Conservation (phyloP, 306 rosid genomes). For the Medicago truncatula region DNA sequence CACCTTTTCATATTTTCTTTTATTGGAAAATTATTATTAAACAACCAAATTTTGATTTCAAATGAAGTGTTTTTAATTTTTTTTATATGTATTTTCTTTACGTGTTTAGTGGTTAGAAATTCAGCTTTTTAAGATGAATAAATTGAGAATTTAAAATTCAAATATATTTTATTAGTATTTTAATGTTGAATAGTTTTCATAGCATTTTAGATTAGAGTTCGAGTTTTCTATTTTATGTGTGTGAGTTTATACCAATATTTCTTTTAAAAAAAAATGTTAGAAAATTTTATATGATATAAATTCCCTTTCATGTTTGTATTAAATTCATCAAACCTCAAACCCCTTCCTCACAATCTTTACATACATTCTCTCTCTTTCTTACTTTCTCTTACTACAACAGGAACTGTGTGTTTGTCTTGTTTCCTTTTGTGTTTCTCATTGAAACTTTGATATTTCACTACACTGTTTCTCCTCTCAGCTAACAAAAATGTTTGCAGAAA, state of each 20-base stretch:
- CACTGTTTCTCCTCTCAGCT: background rate
- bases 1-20: slow-evolving; percentile 36
- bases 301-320: slow-evolving; percentile 46
- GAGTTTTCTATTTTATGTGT: too few relatives aligned
- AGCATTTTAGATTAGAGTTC: too few relatives aligned
- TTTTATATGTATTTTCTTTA: too few relatives aligned
- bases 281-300: slow-evolving; percentile 48
- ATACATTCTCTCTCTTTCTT: background rate
- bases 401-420: slow-evolving; percentile 12
- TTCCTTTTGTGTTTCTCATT: slow-evolving; percentile 31
- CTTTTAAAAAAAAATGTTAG: background rate
- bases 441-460: slow-evolving; percentile 29
- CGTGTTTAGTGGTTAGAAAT: too few relatives aligned
- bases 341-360: background rate
- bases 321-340: slow-evolving; percentile 42
- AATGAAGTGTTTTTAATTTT: background rate
- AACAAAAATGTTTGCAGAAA: slow-evolving; percentile 84
- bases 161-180: too few relatives aligned
- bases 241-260: too few relatives aligned
- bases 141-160: too few relatives aligned
- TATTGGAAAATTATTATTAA: background rate
- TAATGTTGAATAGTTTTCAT: too few relatives aligned
- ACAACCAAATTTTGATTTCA: background rate
- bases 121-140: too few relatives aligned
- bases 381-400: slow-evolving; percentile 20